Base-by-base conservation (phyloP, 1,139 yeast genomes). In the Blastobotrys niveus region DNA sequence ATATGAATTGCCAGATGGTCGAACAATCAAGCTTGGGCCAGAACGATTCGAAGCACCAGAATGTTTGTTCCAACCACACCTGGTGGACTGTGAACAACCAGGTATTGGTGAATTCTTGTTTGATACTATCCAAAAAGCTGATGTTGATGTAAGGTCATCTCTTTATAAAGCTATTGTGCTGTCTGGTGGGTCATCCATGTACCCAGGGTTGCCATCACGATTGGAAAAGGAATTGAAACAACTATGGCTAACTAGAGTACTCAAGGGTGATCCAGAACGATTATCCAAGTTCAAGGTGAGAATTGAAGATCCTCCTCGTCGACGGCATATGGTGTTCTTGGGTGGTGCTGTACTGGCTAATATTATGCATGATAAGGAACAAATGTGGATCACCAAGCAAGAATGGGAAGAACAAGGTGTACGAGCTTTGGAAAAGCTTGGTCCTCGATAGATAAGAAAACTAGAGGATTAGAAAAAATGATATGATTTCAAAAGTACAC, bases 371-470 rank as follows among this genome's bases (percentile, higher is more conserved):
- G 96, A 91, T 64, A 91, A 89, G 66, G 96, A 89, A 53, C 96
- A 88, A 61, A 85, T 91, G 95, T 89, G 99, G 99, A 79, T 93
- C 58, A 74, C 89, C 46, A 88, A 84, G 64, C 86, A 83, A 62
- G 99, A 91, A 69, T 91, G 98, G 98, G 93, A 87, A 64, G 99
- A 91, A 69, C 86, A 84, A 61, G 98, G 97, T 31, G 77, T 95
- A 36, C 76, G 91, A 42, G 79, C 87, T 18, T 78, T 91, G 64
- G 66, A 73, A 30, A 91, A 91, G 67, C 78, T 91, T 58, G 98
- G 98, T n/a, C 95, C 96, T 51, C 80, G 96, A 69, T 87, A 71
- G 66, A 34, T 14, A 24, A 18, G 17, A 32, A 12, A 37, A 17
- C 10, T 46, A 12, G 38, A 34, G 9, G 12, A 9, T 4, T 4